Base-by-base conservation (phyloP, 257 asterid genomes). In the Penstemon davidsonii region DNA sequence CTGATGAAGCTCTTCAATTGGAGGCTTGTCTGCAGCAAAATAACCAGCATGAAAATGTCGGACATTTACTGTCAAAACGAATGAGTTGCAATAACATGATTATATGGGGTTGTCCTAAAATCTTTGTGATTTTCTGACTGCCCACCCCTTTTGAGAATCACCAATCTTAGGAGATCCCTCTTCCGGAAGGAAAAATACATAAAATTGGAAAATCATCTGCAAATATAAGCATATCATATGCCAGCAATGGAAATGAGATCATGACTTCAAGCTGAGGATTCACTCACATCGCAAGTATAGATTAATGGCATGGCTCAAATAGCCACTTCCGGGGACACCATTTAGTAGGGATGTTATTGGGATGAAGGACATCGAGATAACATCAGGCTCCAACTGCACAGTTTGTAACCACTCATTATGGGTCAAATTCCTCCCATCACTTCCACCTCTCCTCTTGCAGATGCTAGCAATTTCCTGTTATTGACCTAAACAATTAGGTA, bases 1-100 rank as follows among this genome's bases (percentile, higher is more conserved):
- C 78, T 94, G 99, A 73, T 94, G 89, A 75, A 94, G 97, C 83
- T 94, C 97, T 78, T 94, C 97, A 65, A 94, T 84, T n/a, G 97
- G 99, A 10, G 99, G 99, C 81, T 94, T 94, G 81, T 94, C 99
- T 94, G 87, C 82, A 80, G 58, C 59, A 57, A 49, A 62, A 65
- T 70, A 36, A 50, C 65, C 63, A 60, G 40, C 12, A 40, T 39
- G 12, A 55, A 71, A 59, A 12, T 9, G 64, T 56, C 67, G 11
- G 59, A 60, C 62, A n/a, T 38, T 42, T 3, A 37, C 51, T 39
- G 62, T 25, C 63, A 36, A 41, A 40, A 11, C 12, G 59, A 36
- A 45, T 15, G 19, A 73, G 49, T 13, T 40, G 57, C 49, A 49
- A 54, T 46, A 12, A 63, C 49, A 62, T 44, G 58, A 58, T 44